Evolutionary conservation across 2,329 filamentous ascomycete species (phyloP), one percentile per base, ranked within the genome.

Genomic region (Penicillium sp.): DNA sequence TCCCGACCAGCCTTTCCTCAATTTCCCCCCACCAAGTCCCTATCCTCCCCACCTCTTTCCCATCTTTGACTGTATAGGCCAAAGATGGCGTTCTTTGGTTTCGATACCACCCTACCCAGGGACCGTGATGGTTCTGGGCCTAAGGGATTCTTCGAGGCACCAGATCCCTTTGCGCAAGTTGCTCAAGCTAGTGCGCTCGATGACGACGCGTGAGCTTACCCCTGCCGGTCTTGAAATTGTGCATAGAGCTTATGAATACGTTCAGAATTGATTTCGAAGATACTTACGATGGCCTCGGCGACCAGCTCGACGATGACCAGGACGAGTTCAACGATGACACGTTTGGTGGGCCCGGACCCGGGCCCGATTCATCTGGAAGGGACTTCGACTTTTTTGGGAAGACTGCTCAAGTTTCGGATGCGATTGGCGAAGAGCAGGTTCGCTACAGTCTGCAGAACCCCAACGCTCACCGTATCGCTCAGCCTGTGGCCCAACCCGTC

Each of bases 311-410:
- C 67, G 93, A 99, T 71, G 88, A 89, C 18, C 90, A 93, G 67
- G 94, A 99, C 79, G 91, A 84, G 47, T 91, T 97, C 81, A 99
- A 99, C 74, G 91, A 97, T 66, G 94, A 97, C 71, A 99, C 94
- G 2, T 99, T 99, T 70, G 90, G 62, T 38, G 60, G 56, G 38
- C 51, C 49, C 13, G 54, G 56, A 40, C 51, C 49, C 13, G 54
- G 53, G 53, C 81, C 79, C 54, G 76, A 72, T 16, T 68, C 72
- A 36, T 74, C 79, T 10, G 92, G 92, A 69, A 95, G 90, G 72
- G 93, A 99, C 74, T 97, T 97, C 67, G 94, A 99, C 73, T 99
- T 97, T 76, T 96, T 95, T 61, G 92, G 92, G 39, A 87, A 90
- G 68, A 99, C 94, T 6, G 92, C 92, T 54, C 86, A 92, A 74